Base-by-base conservation (phyloP, 192 early-diverging fungal genomes). In the Backusella psychrophila region DNA sequence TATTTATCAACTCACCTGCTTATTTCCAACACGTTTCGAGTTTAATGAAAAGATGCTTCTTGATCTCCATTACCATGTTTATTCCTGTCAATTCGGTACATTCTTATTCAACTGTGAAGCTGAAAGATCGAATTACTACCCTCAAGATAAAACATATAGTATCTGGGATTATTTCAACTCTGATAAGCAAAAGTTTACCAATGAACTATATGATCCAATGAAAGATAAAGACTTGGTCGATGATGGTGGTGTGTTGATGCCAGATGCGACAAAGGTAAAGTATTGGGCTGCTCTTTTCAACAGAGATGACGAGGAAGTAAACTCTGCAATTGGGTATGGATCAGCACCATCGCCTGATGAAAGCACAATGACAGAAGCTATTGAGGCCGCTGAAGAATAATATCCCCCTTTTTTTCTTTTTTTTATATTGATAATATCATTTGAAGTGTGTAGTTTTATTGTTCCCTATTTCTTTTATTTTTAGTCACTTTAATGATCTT, bases 81-180 rank as follows among this genome's bases (percentile, higher is more conserved):
- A 97, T 76, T 89, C 93, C 42, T 96, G 96, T 79, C 94, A 96
- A 81, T 98, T 94, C 87, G 98, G 98, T 17, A 95, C 92, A 23
- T 98, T 99, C 74, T 41, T 99, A 73, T 96, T 93, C 80, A 98
- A 99, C 81, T 91, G 89, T 65, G 94, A 96, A 81, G 82, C 84
- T 46, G 96, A 99, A 76, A 90, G 94, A 11, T 52, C 53, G 14
- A 77, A 82, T 7, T 84, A 93, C 66, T 74, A 78, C 6, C 77
- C 84, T 0, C 71, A 80, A 11, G 74, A 77, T 6, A 72, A 73
- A 42, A 82, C 81, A 6, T 68, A 79, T 19, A 92, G 90, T 14
- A 79, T 99, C 9, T 99, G 97, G 97, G 88, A 95, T 74, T 91
- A 91, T 81, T 80, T 99, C 72, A 83, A 88, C 52, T 81, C 80